Evolutionary conservation across 2,329 filamentous ascomycete species (phyloP).

Genomic region (Phoma herbarum): DNA sequence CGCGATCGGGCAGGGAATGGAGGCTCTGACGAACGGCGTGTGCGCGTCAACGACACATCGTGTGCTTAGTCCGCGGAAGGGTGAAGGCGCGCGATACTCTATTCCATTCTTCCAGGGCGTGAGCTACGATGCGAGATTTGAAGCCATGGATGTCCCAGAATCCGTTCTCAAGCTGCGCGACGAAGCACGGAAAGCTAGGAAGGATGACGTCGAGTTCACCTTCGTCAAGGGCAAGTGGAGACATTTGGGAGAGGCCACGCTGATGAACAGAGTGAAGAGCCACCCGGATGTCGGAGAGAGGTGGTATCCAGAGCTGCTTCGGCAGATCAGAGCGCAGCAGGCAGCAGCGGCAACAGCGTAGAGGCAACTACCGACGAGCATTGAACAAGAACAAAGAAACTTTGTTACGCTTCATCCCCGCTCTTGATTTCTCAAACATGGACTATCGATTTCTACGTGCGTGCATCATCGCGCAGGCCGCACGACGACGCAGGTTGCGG

Average conservation of each 20-base stretch:
- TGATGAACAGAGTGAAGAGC: slow-evolving; percentile 85
- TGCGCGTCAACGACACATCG: slow-evolving; percentile 84
- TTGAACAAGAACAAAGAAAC: slow-evolving; percentile 6
- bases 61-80: slow-evolving; percentile 76
- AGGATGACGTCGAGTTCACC: slow-evolving; percentile 82
- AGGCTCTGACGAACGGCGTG: slow-evolving; percentile 84
- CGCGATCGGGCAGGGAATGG: slow-evolving; percentile 85
- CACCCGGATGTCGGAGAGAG: slow-evolving; percentile 86
- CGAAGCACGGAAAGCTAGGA: slow-evolving; percentile 66
- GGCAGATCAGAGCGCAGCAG: slow-evolving; percentile 55
- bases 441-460: slow-evolving; percentile 20
- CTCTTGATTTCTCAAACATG: slow-evolving; percentile 3
- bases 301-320: slow-evolving; percentile 64
- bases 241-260: slow-evolving; percentile 80
- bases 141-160: slow-evolving; percentile 75
- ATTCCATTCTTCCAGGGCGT: slow-evolving; percentile 92
- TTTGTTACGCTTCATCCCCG: slow-evolving; percentile 4
- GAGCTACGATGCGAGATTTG: slow-evolving; percentile 79
- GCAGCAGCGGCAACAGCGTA: slow-evolving; percentile 28
- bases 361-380: slow-evolving; percentile 9
- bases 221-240: slow-evolving; percentile 74
- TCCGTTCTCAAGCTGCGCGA: slow-evolving; percentile 69
- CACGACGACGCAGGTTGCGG: slow-evolving; percentile 18
- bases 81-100: slow-evolving; percentile 76
- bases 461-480: slow-evolving; percentile 19